Base-by-base conservation (phyloP, 2,329 filamentous ascomycete genomes). In the Penicillium decumbens region DNA sequence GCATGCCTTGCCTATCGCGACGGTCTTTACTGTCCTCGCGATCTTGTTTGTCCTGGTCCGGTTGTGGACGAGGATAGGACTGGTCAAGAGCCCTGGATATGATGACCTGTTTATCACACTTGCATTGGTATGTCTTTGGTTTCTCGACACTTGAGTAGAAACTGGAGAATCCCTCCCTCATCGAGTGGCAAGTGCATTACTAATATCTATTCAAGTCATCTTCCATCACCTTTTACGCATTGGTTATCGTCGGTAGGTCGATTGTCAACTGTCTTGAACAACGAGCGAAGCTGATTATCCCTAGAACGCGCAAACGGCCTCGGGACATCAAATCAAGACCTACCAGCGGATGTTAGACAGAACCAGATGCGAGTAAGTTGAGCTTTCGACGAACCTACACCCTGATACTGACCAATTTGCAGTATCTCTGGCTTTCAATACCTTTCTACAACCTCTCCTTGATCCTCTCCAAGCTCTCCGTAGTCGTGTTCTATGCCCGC, bases 361-460 rank as follows among this genome's bases (percentile, higher is more conserved):
- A 6, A 4, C 1, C 64, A 67, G 42, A 25, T 65, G 33, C 59
- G 51, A 35, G 65, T 65, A 60, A 33, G 49, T 46, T 6, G 10
- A n/a, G n/a, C 15, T n/a, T n/a, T 1, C 20, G 13, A 23, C 20
- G 6, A 38, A 13, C 3, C 24, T 24, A 12, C 7, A 24, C 18
- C 6, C 4, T 20, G 18, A 24, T 33, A 25, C 32, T 53, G 10
- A 30, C 8, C 41, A n/a, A 5, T 6, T 1, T 10, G 20, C 25
- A 68, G 65, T 60, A 57, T 18, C 57, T 68, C 25, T 68, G 60
- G 58, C 45, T 63, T n/a, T 61, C 65, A 1, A 49, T 70, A n/a
- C 63, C 67, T 10, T 57, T 69, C 28, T 71, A 71, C 54, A 70
- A 70, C 38, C 44, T 66, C 18, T 53, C 58, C 5, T 50, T 71